Base-by-base conservation (phyloP, 164 flowering plant species). In the Vitis amurensis region DNA sequence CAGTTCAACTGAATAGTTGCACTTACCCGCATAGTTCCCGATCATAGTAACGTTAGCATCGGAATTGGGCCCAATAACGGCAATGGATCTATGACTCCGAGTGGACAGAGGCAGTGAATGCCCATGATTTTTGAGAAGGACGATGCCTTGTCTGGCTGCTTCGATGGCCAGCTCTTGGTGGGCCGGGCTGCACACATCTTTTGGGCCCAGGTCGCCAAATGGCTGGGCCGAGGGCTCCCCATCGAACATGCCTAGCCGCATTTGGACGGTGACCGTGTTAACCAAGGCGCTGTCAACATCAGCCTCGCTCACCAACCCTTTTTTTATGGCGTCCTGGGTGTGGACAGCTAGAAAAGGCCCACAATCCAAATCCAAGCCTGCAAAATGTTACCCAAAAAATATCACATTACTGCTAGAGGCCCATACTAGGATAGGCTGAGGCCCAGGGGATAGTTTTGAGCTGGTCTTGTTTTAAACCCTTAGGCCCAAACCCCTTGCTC, bases 191-290 rank as follows among this genome's bases (percentile, higher is more conserved):
- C 97, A 93, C 11, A 95, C 94, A 56, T 88, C 85, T 13, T 29
- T 66, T 7, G 88, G 83, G 9, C 98, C 97, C 0, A 93, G 81
- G 19, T 84, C 77, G 1, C 89, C 94, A 50, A 77, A 91, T 0
- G 83, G 88, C 49, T 90, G 93, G 0, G 68, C 49, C 6, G 88
- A 76, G 9, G 89, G 87, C 70, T 84, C 89, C 0, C 96, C 94
- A 50, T 95, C 99, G 60, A 89, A 91, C 94, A 95, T 89, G 2
- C 99, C 99, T 0, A 95, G 83, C 73, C 99, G 86, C 96, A 95
- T 93, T 67, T 93, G 99, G 19, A 95, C 96, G 0, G 83, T 71
- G 9, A 93, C 17, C 6, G 97, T 91, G 52, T 95, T 89, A 2
- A 48, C 63, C 10, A 95, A 76, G 0, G 99, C 96, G 30, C 15